Percentiles rank a stretch among this genome's conserved stretches.
Evolutionary conservation across 2,329 filamentous ascomycete genomes (phyloP).

Genomic region (Fusarium floridanum): DNA sequence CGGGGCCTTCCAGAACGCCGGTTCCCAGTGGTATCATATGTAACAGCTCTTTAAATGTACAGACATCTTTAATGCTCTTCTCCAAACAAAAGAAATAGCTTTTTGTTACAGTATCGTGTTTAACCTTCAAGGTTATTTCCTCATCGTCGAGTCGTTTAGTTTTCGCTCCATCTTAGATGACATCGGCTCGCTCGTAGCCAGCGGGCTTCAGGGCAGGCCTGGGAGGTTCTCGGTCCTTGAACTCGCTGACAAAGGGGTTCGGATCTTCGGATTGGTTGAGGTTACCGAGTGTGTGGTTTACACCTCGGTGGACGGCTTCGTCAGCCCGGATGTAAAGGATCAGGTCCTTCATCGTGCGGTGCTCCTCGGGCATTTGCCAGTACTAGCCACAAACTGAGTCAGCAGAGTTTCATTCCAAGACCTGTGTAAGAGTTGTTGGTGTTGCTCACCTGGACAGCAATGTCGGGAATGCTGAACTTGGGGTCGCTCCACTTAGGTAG

Average conservation of each 20-base stretch:
- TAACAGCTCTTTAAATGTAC: constrained; percentile 6
- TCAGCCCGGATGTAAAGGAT: constrained; percentile 91
- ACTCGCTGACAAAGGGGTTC: constrained; percentile 90
- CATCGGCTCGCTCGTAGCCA: constrained; percentile 88
- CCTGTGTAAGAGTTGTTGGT: neutral
- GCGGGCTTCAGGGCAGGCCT: constrained; percentile 73
- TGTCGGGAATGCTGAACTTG: constrained; percentile 83
- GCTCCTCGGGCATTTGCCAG: constrained; percentile 92
- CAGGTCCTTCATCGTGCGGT: constrained; percentile 86
- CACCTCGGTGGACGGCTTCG: constrained; percentile 90
- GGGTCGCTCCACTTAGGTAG: constrained; percentile 82
- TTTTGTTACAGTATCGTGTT: constrained; percentile 8
- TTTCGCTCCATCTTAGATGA: constrained; percentile 63
- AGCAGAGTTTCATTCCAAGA: neutral
- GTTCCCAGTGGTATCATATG: constrained; percentile 27
- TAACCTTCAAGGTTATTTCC: neutral
- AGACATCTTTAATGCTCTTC: neutral
- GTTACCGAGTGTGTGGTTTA: constrained; percentile 95
- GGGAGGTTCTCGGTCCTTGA: constrained; percentile 77
- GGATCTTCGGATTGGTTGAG: constrained; percentile 87
- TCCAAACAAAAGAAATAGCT: constrained; percentile 3
- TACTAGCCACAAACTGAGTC: constrained; percentile 63
- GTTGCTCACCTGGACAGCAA: constrained; percentile 74
- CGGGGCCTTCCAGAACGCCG: constrained; percentile 8
- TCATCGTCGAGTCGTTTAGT: neutral